A percentile compares a stretch with the other conserved stretches of the same genome.
Conservation (phyloP, 176 grass and related monocot genomes). For the Musa troglodytarum region DNA sequence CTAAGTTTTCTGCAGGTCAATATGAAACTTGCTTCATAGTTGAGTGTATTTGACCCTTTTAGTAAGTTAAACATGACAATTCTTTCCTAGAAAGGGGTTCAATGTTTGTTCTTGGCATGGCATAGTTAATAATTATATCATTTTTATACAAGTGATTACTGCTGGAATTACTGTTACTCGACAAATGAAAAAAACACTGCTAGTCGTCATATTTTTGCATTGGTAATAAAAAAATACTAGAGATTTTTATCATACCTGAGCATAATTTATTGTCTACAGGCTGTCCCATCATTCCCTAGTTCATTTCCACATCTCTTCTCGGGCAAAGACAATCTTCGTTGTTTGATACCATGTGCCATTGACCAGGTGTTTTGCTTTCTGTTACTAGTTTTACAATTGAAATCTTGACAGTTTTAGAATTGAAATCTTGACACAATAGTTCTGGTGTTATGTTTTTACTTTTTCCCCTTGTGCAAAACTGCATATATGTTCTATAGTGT, state of each 20-base stretch:
- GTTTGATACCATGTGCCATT: conserved; percentile 71
- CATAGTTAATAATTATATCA: not conserved
- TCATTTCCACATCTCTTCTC: conserved; percentile 86
- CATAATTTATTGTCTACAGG: conserved; percentile 30
- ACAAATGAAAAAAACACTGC: not conserved
- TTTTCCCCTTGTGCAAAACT: too few relatives aligned
- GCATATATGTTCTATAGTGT: too few relatives aligned
- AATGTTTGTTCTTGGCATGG: not conserved
- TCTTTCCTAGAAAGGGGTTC: not conserved
- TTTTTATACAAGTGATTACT: not conserved
- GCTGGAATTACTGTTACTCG: not conserved
- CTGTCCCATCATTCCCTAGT: conserved; percentile 88
- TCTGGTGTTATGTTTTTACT: too few relatives aligned
- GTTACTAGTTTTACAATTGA: not conserved
- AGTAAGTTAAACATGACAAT: not conserved
- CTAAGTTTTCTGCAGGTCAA: not conserved
- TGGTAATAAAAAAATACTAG: not conserved
- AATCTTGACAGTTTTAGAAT: not conserved
- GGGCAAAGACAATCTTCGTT: conserved; percentile 62
- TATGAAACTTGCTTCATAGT: not conserved
- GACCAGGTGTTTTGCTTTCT: not conserved
- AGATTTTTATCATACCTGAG: not conserved
- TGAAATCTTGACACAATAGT: too few relatives aligned
- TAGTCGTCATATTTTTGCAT: not conserved
- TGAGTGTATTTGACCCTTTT: not conserved